A percentile compares a stretch with the other conserved stretches of the same genome.
These are phyloP conservation scores for Megacollybia platyphylla DNA, from an alignment of 1,284 basidiomycete species.

Conservation along the genomic window DNA sequence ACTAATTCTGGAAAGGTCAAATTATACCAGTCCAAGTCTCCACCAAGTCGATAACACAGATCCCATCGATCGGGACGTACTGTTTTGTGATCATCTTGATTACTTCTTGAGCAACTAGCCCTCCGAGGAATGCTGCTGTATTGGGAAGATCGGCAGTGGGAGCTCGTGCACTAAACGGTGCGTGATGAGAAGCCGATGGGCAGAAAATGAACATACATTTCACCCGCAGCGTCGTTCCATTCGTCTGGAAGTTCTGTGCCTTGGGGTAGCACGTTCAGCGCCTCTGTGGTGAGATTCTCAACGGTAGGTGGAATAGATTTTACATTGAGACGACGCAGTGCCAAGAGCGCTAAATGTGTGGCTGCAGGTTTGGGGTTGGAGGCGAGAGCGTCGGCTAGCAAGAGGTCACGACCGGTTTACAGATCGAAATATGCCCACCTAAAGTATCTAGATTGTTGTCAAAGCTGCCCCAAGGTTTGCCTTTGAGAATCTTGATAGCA, in stretches of 20 bases:
- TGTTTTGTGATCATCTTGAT: constrained; percentile 98
- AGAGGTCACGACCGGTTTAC: constrained; percentile 7
- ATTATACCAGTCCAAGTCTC: constrained; percentile 64
- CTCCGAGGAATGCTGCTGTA: constrained; percentile 88
- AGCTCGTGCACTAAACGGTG: constrained; percentile 48
- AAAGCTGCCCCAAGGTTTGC: constrained; percentile 51
- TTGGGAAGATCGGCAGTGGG: constrained; percentile 85
- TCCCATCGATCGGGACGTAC: constrained; percentile 86
- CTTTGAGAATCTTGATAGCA: constrained; percentile 67
- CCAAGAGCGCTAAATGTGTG: constrained; percentile 57
- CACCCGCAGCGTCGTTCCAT: constrained; percentile 55
- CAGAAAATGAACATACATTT: constrained; percentile 48
- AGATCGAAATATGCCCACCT: constrained; percentile 27
- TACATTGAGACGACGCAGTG: constrained; percentile 25
- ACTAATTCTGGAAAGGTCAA: constrained; percentile 32
- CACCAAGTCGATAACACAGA: constrained; percentile 80
- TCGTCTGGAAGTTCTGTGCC: constrained; percentile 41
- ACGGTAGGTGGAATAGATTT: constrained; percentile 17
- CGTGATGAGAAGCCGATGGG: constrained; percentile 3
- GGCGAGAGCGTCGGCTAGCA: constrained; percentile 23
- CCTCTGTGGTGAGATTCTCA: constrained; percentile 26
- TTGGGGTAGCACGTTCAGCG: constrained; percentile 24
- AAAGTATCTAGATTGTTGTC: constrained; percentile 41
- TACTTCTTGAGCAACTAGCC: constrained; percentile 90
- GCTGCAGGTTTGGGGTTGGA: constrained; percentile 37